Percentiles rank a stretch among this genome's conserved stretches.
These are phyloP conservation scores for Citrullus colocynthis DNA, from an alignment of 306 rosid species.

Conservation along the genomic window DNA sequence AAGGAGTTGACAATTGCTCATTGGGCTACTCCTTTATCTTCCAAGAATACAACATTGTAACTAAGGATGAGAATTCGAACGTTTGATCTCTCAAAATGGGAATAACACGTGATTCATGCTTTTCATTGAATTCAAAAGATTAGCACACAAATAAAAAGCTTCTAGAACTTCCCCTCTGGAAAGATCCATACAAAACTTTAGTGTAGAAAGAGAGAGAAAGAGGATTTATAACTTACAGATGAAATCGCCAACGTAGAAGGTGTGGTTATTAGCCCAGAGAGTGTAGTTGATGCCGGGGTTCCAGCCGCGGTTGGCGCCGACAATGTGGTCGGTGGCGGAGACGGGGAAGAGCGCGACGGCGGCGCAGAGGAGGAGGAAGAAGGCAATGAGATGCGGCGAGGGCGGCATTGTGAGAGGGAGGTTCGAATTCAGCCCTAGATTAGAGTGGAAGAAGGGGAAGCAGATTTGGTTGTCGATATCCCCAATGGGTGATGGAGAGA, in stretches of 20 bases:
- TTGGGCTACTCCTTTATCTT: not conserved
- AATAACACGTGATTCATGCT: not conserved
- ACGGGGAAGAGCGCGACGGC: slow-evolving; percentile 16
- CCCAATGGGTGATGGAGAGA: not conserved
- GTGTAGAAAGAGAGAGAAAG: not conserved
- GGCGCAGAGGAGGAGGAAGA: slow-evolving; percentile 19
- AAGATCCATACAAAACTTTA: not conserved
- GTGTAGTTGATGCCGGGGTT: slow-evolving; percentile 78
- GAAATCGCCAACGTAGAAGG: slow-evolving; percentile 71
- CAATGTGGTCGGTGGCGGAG: slow-evolving; percentile 71
- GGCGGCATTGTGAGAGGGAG: not conserved
- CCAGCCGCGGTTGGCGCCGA: slow-evolving; percentile 92
- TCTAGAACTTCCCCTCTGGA: not conserved
- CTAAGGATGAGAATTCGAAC: not conserved
- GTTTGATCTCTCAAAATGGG: not conserved
- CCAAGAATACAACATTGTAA: not conserved
- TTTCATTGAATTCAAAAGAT: not conserved
- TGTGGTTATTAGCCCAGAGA: slow-evolving; percentile 78
- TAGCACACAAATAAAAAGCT: not conserved
- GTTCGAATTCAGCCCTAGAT: not conserved
- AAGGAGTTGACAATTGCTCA: not conserved
- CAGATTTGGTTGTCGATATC: not conserved
- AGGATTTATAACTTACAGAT: slow-evolving; percentile 34
- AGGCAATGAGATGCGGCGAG: not conserved
- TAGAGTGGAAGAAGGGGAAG: not conserved